Conservation (phyloP, 2,329 filamentous ascomycete species). For the Chaetomium olivaceum region DNA sequence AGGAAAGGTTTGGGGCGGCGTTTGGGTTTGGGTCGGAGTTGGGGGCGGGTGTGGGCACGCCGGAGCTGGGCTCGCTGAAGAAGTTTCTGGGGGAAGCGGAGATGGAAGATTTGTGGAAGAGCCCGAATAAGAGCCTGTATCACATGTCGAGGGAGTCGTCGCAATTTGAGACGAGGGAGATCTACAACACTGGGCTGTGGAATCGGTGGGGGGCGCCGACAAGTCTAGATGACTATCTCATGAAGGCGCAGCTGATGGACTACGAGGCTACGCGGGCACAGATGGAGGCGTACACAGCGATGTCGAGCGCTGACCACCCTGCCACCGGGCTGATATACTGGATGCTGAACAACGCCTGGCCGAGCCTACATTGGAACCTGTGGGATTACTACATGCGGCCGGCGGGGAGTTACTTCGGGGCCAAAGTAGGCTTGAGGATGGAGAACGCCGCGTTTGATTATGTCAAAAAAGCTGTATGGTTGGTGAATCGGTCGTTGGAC, state of each 20-base stretch:
- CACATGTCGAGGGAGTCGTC: conserved; percentile 61
- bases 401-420: conserved; percentile 60
- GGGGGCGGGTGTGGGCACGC: conserved; percentile 62
- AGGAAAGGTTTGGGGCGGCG: conserved; percentile 53
- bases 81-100: conserved; percentile 55
- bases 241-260: conserved; percentile 62
- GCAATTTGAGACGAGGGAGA: conserved; percentile 55
- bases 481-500: conserved; percentile 56
- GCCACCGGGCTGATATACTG: conserved; percentile 65
- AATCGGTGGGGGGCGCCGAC: conserved; percentile 53
- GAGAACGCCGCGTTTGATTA: conserved; percentile 62
- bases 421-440: conserved; percentile 50
- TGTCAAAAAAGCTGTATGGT: conserved; percentile 45
- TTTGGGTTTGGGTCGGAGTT: conserved; percentile 66
- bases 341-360: conserved; percentile 69
- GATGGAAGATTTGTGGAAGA: conserved; percentile 57
- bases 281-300: conserved; percentile 57
- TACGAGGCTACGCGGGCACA: conserved; percentile 63
- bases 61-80: conserved; percentile 54
- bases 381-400: conserved; percentile 64
- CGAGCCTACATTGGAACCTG: conserved; percentile 64
- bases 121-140: conserved; percentile 53
- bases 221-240: conserved; percentile 57
- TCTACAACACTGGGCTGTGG: conserved; percentile 60
- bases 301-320: conserved; percentile 49